Evolutionary conservation across 441 rosid species (phyloP), one percentile per base, ranked within the genome.

Genomic region (Pelargonium fulgidum): DNA sequence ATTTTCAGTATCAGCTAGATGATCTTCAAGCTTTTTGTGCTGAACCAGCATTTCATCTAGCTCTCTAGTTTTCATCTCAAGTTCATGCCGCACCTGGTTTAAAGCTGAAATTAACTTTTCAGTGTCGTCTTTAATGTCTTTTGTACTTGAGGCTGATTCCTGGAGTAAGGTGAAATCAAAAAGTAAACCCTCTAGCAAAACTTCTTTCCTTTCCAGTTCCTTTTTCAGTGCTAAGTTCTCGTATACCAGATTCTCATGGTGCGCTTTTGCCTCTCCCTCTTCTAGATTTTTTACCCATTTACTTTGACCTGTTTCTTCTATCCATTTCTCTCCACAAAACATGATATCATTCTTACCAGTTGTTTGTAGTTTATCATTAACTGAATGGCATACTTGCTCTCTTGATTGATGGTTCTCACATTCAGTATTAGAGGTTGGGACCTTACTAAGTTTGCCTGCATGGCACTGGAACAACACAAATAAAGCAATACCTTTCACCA

Each of bases 91-190:
- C 69, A 84, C 85, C 68, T 82, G 83, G 78, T 77, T 79, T 80
- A 88, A 75, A 22, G 79, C 80, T 22, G 77, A 75, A 74, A 81
- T 75, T 61, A 84, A 72, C 76, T 81, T 86, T 81, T 89, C 87
- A 71, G 86, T 81, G 83, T 91, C 89, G 78, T 89, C 90, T 84
- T 84, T 87, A 48, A 84, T 74, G 29, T 91, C 93, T 75, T 81
- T 87, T 62, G 78, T 83, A 66, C 79, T 79, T 62, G 97, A 89
- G 76, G 92, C 84, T 16, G 90, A 83, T 84, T 93, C 99, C 75
- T 93, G 97, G 75, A 93, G 81, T 79, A 93, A 84, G 81, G 88
- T 82, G 75, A 93, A 84, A 82, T 93, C 99, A 79, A 93, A 93
- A 76, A 88, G 91, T 85, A 93, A 81, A 71, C 97, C 97, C 81